Percentiles rank a stretch among this genome's conserved stretches.
These are phyloP conservation scores for Lactifluus hygrophoroides DNA, from an alignment of 768 basidiomycete genomes.

Conservation along the genomic window DNA sequence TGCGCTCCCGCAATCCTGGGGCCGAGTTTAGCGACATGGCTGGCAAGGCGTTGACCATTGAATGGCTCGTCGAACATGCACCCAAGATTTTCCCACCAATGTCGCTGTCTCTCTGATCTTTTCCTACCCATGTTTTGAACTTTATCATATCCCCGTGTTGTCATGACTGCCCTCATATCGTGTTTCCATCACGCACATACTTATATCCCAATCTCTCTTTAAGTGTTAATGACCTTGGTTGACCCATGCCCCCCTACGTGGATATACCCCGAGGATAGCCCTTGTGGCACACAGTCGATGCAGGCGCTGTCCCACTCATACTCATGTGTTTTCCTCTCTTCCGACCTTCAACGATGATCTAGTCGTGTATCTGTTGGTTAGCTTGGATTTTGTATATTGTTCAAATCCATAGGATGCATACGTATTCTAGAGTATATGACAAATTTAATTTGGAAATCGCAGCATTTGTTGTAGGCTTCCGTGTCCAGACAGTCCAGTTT, in stretches of 20 bases:
- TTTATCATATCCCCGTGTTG: slow-evolving; percentile 7
- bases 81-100: slow-evolving; percentile 36
- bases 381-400: slow-evolving; percentile 9
- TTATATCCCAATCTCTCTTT: neutral
- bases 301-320: neutral
- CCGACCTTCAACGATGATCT: neutral
- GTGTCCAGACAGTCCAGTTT: too few relatives aligned
- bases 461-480: too few relatives aligned
- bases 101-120: slow-evolving; percentile 4
- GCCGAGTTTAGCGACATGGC: slow-evolving; percentile 98
- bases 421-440: neutral
- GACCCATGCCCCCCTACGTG: neutral
- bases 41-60: slow-evolving; percentile 85
- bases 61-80: slow-evolving; percentile 93
- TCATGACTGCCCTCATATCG: neutral
- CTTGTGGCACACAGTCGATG: neutral
- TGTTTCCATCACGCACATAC: slow-evolving; percentile 11
- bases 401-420: neutral
- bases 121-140: neutral
- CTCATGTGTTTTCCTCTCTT: neutral
- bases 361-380: slow-evolving; percentile 8
- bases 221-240: slow-evolving; percentile 1
- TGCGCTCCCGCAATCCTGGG: slow-evolving; percentile 78
- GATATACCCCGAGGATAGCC: slow-evolving; percentile 1
- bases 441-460: neutral